phyloP scores from a whole-genome alignment of 116 monocot species.

The Trichopus zeylanicus region DNA sequence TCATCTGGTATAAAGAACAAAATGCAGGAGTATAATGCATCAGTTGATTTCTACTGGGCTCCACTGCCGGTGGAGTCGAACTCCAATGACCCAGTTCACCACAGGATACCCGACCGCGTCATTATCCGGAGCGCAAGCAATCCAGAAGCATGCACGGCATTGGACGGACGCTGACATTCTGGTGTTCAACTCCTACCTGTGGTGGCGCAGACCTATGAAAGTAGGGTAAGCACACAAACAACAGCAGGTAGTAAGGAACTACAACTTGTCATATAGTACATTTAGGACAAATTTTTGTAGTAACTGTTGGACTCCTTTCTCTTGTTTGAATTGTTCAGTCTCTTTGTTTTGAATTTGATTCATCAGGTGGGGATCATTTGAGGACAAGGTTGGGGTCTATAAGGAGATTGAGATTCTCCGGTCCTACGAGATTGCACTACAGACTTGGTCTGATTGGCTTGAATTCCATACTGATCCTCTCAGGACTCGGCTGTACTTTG shows the following conservation, averaged over 20 bases:
- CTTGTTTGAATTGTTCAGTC: too few species aligned
- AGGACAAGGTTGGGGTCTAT: slow-evolving; percentile 44
- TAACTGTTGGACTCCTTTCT: too few species aligned
- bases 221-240: slow-evolving; percentile 54
- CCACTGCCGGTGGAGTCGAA: slow-evolving; percentile 88
- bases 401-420: slow-evolving; percentile 45
- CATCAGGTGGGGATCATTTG: slow-evolving; percentile 76
- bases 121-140: slow-evolving; percentile 50
- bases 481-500: slow-evolving; percentile 44
- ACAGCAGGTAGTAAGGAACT: too few species aligned
- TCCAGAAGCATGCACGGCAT: slow-evolving; percentile 63
- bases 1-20: too few species aligned
- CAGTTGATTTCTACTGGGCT: slow-evolving; percentile 87
- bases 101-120: slow-evolving; percentile 60
- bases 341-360: background rate
- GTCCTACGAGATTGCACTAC: slow-evolving; percentile 61
- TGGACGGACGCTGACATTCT: slow-evolving; percentile 73
- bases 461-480: slow-evolving; percentile 24
- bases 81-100: slow-evolving; percentile 80
- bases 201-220: slow-evolving; percentile 68
- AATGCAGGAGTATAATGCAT: slow-evolving; percentile 68
- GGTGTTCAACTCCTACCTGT: slow-evolving; percentile 81
- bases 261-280: too few species aligned
- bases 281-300: background rate
- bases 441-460: slow-evolving; percentile 68